Evolutionary conservation across 2,329 filamentous ascomycete genomes (phyloP), one percentile per base, ranked within the genome.

Genomic region (Scortechinia acanthostroma): DNA sequence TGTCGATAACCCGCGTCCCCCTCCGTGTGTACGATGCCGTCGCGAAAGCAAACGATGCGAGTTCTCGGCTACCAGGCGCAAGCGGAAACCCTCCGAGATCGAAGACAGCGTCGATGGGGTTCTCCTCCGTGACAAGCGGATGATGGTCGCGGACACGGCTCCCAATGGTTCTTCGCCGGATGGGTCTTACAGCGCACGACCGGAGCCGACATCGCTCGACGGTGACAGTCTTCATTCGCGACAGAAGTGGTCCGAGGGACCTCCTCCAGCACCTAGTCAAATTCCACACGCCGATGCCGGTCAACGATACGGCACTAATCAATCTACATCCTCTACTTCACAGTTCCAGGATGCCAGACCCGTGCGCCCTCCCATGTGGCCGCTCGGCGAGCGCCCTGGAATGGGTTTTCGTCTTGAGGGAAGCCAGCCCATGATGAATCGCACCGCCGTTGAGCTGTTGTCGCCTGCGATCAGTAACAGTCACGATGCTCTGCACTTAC

Each of bases 41-140:
- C 72, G 80, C 48, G 80, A 84, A 64, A 74, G 73, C 59, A 83
- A 83, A 58, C 69, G 80, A 53, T 84, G 80, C 68, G 78, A 75
- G 66, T 83, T 84, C 67, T 80, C 77, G 28, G 74, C 76, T 10
- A 83, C 77, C 23, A 66, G 80, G 46, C 72, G 79, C 57, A 83
- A 83, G 69, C 71, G 77, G 55, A 80, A 78, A 62, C 59, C 62
- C 30, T 66, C 68, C 35, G 42, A 16, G 21, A 23, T 20, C 10
- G 22, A 25, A 5, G 19, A 30, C 25, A 45, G 19, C n/a, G 45
- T 28, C 5, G 42, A 45, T 20, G 15, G 17, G n/a, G 17, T 46
- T 15, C 56, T 68, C 16, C 60, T 55, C 42, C 62, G 35, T 6
- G 35, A 40, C 17, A 40, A 40, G 20, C 35, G 35, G 25, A 67